Base-by-base conservation (phyloP, 345 rosid genomes). In the Euphorbia tirucalli region DNA sequence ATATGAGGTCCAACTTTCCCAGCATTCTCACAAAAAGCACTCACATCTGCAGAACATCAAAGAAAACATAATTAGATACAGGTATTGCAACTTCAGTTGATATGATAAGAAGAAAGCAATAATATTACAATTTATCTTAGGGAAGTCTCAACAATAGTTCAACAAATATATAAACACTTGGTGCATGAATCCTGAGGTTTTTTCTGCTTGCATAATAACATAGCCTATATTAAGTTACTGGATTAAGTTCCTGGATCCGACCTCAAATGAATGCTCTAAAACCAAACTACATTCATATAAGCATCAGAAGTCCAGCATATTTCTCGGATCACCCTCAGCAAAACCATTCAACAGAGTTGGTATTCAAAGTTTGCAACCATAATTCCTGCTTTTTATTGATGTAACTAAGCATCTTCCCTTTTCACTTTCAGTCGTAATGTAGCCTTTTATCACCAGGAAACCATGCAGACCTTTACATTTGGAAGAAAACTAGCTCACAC, bases 11-110 rank as follows among this genome's bases (percentile, higher is more conserved):
- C 18, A 31, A 64, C 44, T 43, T 77, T 66, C 43, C 69, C 57
- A 35, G 28, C n/a, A 24, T 19, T 50, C 5, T 25, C 37, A 30
- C 7, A 58, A 24, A 24, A 76, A 43, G 49, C 50, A 62, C 49
- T 67, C 43, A n/a, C 63, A 69, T 61, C 87, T 83, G 83, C 75
- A 52, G 27, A 71, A 69, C 67, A 77, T 64, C 65, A 66, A 63
- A 76, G 11, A 76, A 68, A 27, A 7, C 14, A 13, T 22, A 62
- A 62, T 73, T 65, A 76, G 66, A 43, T 50, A 49, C 27, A 15
- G 28, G 27, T 54, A 68, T 43, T 35, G 67, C 35, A 32, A 74
- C 30, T 32, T 56, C 11, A 60, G 49, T 52, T 50, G 57, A 48
- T 39, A 63, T 21, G n/a, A 66, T 27, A 5, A 21, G 3, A 50